Evolutionary conservation across 2,329 filamentous ascomycete species (phyloP), one percentile per base, ranked within the genome.

Genomic region (Talaromyces rugulosus): DNA sequence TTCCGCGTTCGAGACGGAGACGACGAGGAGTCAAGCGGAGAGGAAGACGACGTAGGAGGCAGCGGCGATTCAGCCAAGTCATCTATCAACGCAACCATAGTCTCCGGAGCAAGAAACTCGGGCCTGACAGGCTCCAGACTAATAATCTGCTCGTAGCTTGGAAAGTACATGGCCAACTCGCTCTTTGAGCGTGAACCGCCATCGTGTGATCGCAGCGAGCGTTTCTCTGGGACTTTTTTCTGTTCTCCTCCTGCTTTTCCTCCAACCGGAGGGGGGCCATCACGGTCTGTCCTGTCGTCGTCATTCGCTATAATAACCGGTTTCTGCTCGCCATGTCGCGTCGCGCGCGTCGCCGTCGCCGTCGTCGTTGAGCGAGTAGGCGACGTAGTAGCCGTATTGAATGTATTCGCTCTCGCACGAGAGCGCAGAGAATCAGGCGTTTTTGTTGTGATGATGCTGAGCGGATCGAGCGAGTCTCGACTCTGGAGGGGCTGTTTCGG

Each of bases 121-220:
- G 89, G 82, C 76, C 93, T 89, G 69, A 89, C 89, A 44, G 88
- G 86, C 65, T 91, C 88, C 72, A 96, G 91, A 65, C 91, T 92
- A 77, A 98, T 92, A 67, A 97, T 86, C 73, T 96, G 91, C 76
- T 97, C 93, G 76, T 96, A 98, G 71, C 96, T 93, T 58, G 90
- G 88, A 72, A 98, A 97, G 78, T 96, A 98, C 55, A 87, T 85
- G 42, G 92, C 89, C 64, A 98, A 83, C 72, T 97, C 93, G 77
- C 92, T 97, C 82, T 96, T 96, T 78, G 92, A 89, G 68, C 91
- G 85, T 58, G 89, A 89, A 11, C 89, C 90, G 70, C 84, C 85
- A 72, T 96, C 92, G 70, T 96, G 90, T 58, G 92, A 96, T 65
- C 94, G 86, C 73, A 97, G 80, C 72, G 92, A 94, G 70, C 93